Conservation (phyloP, 2,329 filamentous ascomycete species). For the Ophiostoma novo-ulmi region DNA sequence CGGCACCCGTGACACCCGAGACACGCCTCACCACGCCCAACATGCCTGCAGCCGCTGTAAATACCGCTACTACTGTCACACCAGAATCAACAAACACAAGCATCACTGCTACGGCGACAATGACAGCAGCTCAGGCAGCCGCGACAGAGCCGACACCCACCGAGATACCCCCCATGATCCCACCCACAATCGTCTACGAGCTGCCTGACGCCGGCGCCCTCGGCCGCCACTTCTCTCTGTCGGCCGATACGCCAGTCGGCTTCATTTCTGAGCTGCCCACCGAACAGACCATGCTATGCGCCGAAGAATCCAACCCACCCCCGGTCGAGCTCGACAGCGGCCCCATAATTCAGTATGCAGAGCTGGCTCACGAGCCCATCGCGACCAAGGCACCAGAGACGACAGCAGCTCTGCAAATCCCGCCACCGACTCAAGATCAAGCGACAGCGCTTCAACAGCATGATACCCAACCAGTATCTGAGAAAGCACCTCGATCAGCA, state of each 20-base stretch:
- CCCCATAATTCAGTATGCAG: constrained; percentile 33
- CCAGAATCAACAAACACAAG: constrained; percentile 14
- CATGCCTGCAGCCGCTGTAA: neutral
- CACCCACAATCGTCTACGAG: constrained; percentile 26
- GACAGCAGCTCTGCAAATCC: neutral
- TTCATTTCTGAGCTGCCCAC: constrained; percentile 46
- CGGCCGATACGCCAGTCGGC: constrained; percentile 38
- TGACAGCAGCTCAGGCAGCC: constrained; percentile 29
- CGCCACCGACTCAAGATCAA: neutral
- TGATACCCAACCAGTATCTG: neutral
- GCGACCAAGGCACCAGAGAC: constrained; percentile 10
- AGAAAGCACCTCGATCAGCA: neutral
- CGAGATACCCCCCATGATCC: constrained; percentile 30
- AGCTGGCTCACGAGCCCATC: constrained; percentile 38
- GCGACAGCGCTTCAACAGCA: neutral
- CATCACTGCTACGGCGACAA: neutral
- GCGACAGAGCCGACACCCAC: constrained; percentile 16
- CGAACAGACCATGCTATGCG: constrained; percentile 39
- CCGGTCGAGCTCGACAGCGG: constrained; percentile 43
- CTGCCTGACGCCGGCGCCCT: constrained; percentile 30
- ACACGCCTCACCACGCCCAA: constrained; percentile 10
- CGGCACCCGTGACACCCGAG: constrained; percentile 2
- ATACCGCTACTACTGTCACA: neutral
- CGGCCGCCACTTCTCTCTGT: constrained; percentile 29
- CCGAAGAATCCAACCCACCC: constrained; percentile 41